Conservation (phyloP, 2,329 filamentous ascomycete species). For the Neonectria hederae region DNA sequence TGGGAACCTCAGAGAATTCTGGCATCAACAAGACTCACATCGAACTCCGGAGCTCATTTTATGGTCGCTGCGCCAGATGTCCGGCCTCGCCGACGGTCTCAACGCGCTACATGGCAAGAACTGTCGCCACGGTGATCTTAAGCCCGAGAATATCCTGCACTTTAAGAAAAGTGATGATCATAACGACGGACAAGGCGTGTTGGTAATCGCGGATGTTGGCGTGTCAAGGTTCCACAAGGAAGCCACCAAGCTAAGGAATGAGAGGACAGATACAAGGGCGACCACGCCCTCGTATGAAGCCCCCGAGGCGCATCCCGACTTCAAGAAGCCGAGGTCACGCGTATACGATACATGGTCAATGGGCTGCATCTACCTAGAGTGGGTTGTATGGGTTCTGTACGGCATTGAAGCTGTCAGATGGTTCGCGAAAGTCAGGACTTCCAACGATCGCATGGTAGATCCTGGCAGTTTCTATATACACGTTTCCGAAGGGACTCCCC, state of each 20-base stretch:
- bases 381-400: constrained; percentile 27
- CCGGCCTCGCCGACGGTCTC: constrained; percentile 20
- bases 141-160: constrained; percentile 31
- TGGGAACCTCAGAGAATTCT: constrained; percentile 27
- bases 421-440: constrained; percentile 8
- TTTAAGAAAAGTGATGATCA: not conserved
- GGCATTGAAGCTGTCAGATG: not conserved
- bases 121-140: constrained; percentile 32
- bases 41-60: not conserved
- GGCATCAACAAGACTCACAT: not conserved
- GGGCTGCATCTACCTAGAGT: constrained; percentile 32
- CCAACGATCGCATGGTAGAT: constrained; percentile 7
- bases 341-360: constrained; percentile 32
- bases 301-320: constrained; percentile 21
- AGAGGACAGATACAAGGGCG: constrained; percentile 15
- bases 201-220: constrained; percentile 31
- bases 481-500: not conserved
- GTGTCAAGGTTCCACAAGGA: constrained; percentile 25
- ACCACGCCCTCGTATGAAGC: constrained; percentile 28
- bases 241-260: constrained; percentile 18
- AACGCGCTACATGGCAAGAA: constrained; percentile 18
- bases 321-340: constrained; percentile 6
- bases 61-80: constrained; percentile 30
- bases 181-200: not conserved
- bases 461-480: constrained; percentile 23